Percentiles rank a stretch among this genome's conserved stretches.
phyloP scores from a whole-genome alignment of 345 rosid species.

The Euphorbia lathyris region DNA sequence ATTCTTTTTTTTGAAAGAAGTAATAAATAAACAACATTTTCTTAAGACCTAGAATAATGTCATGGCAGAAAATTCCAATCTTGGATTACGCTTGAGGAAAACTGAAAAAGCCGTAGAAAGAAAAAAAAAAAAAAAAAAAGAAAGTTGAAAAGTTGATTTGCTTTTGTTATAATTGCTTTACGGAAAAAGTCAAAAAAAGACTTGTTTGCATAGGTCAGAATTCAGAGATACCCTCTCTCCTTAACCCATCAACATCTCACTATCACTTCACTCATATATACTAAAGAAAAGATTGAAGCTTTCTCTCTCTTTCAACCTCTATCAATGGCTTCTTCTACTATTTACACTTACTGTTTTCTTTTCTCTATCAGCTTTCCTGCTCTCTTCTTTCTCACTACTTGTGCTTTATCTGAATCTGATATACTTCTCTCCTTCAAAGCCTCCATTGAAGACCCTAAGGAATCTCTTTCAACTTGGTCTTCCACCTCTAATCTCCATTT shows the following conservation, averaged over 20 bases:
- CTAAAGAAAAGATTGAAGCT: slow-evolving; percentile 17
- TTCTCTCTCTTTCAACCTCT: slow-evolving; percentile 17
- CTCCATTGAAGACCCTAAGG: slow-evolving; percentile 65
- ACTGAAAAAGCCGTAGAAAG: neutral
- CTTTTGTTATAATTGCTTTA: neutral
- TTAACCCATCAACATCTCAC: slow-evolving; percentile 3
- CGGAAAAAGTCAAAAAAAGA: slow-evolving; percentile 6
- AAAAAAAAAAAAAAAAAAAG: neutral
- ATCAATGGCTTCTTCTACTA: slow-evolving; percentile 50
- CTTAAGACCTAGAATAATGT: neutral
- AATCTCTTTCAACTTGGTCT: slow-evolving; percentile 73
- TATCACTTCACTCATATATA: slow-evolving; percentile 20
- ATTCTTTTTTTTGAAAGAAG: neutral
- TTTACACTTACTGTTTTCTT: slow-evolving; percentile 31
- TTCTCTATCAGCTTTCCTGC: slow-evolving; percentile 41
- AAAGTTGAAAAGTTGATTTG: neutral
- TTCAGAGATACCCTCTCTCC: no score
- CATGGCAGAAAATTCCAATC: neutral
- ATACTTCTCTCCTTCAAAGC: slow-evolving; percentile 71
- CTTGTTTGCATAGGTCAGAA: neutral
- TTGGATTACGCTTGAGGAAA: neutral
- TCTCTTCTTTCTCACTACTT: slow-evolving; percentile 26
- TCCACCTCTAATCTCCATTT: slow-evolving; percentile 45
- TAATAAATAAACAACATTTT: no score
- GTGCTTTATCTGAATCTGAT: slow-evolving; percentile 54